Base-by-base conservation (phyloP, 2,329 filamentous ascomycete species). In the Venturiaceae sp. region DNA sequence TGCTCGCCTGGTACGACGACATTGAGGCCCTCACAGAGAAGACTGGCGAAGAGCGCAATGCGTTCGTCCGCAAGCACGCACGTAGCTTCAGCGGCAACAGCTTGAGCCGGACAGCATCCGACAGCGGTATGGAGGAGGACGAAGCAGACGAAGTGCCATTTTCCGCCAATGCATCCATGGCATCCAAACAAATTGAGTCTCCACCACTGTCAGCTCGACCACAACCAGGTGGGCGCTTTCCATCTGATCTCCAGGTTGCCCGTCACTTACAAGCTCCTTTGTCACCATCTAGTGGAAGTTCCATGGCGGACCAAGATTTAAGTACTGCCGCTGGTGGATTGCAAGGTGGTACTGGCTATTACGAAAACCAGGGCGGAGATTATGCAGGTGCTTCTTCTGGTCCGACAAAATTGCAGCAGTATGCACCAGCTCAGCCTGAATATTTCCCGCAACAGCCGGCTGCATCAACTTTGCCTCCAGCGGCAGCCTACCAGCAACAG, bases 1-100 rank as follows among this genome's bases (percentile, higher is more conserved):
- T 97, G 92, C 85, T 95, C 77, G 90, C 91, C 50, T 99, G 94
- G 85, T 97, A 91, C 70, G 87, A 94, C 57, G 92, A 96, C 67
- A 92, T 99, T 70, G 91, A 92, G 71, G 84, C 82, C 44, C 77
- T 99, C 62, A 96, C 90, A 5, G 91, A 95, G 70, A 92, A 88
- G 73, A 88, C 87, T 26, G 88, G 90, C 30, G 90, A 95, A 71
- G 92, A 95, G 68, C 87, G 92, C 41, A 89, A 84, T 70, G 89
- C 88, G 30, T 96, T 94, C 69, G 90, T 96, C 41, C 85, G 89
- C 46, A 84, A 84, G 61, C 91, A 95, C 68, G 84, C 87, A 37
- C 83, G 91, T 57, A 92, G 86, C 67, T 72, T 89, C 60, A 95
- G 89, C 70, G 85, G 85, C 47, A 75, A 75, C 60, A 83, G 80